These are phyloP conservation scores for Phytophthora sp. DNA, from an alignment of 352 stramenopile genomes.

Conservation along the genomic window DNA sequence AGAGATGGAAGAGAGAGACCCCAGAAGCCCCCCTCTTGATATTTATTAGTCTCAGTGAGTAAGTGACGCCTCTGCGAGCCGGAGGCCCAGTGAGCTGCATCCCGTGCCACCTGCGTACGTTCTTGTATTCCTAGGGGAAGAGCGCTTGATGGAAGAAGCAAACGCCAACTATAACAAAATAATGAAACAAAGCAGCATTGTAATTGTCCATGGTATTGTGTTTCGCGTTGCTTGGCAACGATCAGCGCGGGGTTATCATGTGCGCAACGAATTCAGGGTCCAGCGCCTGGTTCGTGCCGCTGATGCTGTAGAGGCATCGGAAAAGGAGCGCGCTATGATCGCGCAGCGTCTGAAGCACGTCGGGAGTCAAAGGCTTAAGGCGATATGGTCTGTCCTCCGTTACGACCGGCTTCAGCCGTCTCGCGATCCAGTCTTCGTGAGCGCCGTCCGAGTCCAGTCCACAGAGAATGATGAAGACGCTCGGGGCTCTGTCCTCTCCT, in stretches of 20 bases:
- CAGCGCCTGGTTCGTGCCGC: conserved; percentile 24
- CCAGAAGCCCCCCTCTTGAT: conserved; percentile 37
- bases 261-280: not conserved
- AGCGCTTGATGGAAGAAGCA: conserved; percentile 31
- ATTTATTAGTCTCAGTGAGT: conserved; percentile 44
- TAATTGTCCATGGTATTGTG: not conserved
- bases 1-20: conserved; percentile 31
- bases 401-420: conserved; percentile 5
- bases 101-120: conserved; percentile 29
- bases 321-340: conserved; percentile 36
- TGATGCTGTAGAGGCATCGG: conserved; percentile 36
- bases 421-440: conserved; percentile 19
- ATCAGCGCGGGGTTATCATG: conserved; percentile 11
- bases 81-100: conserved; percentile 36
- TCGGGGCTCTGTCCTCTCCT: not conserved
- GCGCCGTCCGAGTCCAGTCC: conserved; percentile 27
- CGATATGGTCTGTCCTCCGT: not conserved
- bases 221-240: not conserved
- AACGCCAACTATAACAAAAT: conserved; percentile 30
- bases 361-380: conserved; percentile 28
- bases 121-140: conserved; percentile 38
- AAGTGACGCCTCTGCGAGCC: conserved; percentile 16
- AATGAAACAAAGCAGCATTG: conserved; percentile 28
- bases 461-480: conserved; percentile 18
- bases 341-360: conserved; percentile 26